Evolutionary conservation across 2,329 filamentous ascomycete species (phyloP).

Genomic region (Aspergillus pseudonomiae): DNA sequence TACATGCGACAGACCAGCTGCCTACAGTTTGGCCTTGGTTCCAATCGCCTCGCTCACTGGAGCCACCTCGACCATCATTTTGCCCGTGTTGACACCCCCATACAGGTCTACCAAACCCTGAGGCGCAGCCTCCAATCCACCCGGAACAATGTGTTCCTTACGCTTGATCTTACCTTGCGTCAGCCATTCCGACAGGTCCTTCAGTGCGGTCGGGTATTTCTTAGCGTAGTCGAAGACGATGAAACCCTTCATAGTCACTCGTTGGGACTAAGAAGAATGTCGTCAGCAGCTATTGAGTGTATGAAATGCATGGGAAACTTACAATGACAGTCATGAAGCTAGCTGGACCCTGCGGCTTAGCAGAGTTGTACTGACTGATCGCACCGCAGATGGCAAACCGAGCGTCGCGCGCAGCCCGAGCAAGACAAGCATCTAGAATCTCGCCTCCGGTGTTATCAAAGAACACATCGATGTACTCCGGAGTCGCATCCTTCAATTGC

Average conservation of each 20-base stretch:
- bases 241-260: constrained; percentile 67
- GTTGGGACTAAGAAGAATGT: constrained; percentile 33
- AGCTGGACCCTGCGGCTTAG: constrained; percentile 59
- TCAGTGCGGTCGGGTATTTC: constrained; percentile 60
- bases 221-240: constrained; percentile 70
- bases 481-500: constrained; percentile 63
- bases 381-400: constrained; percentile 72
- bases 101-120: constrained; percentile 66
- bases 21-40: constrained; percentile 49
- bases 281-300: constrained; percentile 17
- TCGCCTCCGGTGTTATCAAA: constrained; percentile 76
- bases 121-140: constrained; percentile 68
- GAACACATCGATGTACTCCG: constrained; percentile 67
- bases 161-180: constrained; percentile 71
- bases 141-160: constrained; percentile 70
- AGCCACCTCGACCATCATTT: constrained; percentile 56
- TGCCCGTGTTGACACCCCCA: constrained; percentile 70
- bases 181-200: constrained; percentile 69
- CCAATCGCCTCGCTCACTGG: constrained; percentile 35
- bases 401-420: constrained; percentile 62
- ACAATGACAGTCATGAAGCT: constrained; percentile 48
- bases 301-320: constrained; percentile 20
- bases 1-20: constrained; percentile 9
- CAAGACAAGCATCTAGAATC: constrained; percentile 68
- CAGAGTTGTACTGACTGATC: constrained; percentile 70